Conservation (phyloP, 768 basidiomycete species). For the Tubosaeta sp. region DNA sequence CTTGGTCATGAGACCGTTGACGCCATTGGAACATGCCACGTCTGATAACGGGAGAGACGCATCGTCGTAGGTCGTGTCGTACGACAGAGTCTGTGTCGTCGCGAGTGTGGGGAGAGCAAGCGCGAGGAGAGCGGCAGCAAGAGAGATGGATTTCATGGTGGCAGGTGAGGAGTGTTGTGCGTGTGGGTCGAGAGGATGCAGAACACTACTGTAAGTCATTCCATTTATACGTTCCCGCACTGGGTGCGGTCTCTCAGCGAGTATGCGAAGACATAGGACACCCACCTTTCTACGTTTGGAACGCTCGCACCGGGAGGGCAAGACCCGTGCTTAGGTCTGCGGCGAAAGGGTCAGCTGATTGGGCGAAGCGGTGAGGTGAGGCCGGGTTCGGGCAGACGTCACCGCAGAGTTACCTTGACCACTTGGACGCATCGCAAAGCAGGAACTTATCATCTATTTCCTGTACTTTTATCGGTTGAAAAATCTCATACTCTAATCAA, state of each 20-base stretch:
- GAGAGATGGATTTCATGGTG: conserved; percentile 25
- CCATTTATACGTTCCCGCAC: conserved; percentile 14
- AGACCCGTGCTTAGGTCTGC: not conserved
- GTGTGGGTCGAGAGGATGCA: not conserved
- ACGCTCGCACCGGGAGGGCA: not conserved
- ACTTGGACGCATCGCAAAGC: too few species aligned
- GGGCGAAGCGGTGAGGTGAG: not conserved
- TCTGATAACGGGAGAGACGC: conserved; percentile 34
- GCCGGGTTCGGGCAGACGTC: not conserved
- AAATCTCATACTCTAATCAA: too few species aligned
- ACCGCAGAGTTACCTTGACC: not conserved
- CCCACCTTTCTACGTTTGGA: not conserved
- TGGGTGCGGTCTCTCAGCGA: not conserved
- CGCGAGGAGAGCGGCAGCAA: not conserved
- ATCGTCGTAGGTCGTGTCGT: conserved; percentile 50
- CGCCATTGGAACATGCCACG: conserved; percentile 50
- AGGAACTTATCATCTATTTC: too few species aligned
- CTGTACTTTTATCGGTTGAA: too few species aligned
- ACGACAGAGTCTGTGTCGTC: conserved; percentile 30
- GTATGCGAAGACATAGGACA: not conserved
- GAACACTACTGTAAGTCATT: not conserved
- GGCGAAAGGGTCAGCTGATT: conserved; percentile 6
- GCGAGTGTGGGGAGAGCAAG: conserved; percentile 5
- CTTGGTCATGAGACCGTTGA: conserved; percentile 44
- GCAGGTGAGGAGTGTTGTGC: not conserved